Percentiles rank a stretch among this genome's conserved stretches.
These are phyloP conservation scores for Vicia villosa DNA, from an alignment of 306 rosid genomes.

Conservation along the genomic window DNA sequence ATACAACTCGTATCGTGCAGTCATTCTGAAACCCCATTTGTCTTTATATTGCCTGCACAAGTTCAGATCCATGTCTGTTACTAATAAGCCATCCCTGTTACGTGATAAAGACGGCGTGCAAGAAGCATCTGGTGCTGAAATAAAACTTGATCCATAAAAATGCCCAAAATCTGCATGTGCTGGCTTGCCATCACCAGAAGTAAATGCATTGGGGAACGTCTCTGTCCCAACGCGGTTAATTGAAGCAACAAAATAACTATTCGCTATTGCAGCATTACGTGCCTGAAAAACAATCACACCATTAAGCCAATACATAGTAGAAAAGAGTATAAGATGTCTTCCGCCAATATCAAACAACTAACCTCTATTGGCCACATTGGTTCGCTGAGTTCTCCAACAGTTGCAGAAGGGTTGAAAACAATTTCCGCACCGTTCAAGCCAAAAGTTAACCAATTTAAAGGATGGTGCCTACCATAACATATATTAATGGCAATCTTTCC, in stretches of 20 bases:
- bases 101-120: slow-evolving; percentile 86
- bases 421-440: slow-evolving; percentile 94
- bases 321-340: neutral
- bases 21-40: slow-evolving; percentile 90
- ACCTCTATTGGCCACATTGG: slow-evolving; percentile 99
- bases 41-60: slow-evolving; percentile 83
- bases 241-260: slow-evolving; percentile 75
- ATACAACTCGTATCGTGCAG: slow-evolving; percentile 77
- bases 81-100: slow-evolving; percentile 63
- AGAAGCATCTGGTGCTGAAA: slow-evolving; percentile 87
- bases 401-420: slow-evolving; percentile 97
- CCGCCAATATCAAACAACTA: slow-evolving; percentile 15
- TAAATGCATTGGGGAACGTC: slow-evolving; percentile 71
- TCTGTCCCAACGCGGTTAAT: slow-evolving; percentile 90
- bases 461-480: slow-evolving; percentile 96
- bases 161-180: slow-evolving; percentile 80
- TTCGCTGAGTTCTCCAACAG: slow-evolving; percentile 90
- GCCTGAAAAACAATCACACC: slow-evolving; percentile 54
- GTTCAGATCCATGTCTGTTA: slow-evolving; percentile 93
- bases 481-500: slow-evolving; percentile 88
- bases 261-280: slow-evolving; percentile 87
- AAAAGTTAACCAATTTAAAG: slow-evolving; percentile 88
- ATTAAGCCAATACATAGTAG: neutral
- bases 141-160: slow-evolving; percentile 81
- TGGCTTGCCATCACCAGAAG: slow-evolving; percentile 86